Evolutionary conservation across 768 basidiomycete species (phyloP).

Genomic region (Tylopilus balloui): DNA sequence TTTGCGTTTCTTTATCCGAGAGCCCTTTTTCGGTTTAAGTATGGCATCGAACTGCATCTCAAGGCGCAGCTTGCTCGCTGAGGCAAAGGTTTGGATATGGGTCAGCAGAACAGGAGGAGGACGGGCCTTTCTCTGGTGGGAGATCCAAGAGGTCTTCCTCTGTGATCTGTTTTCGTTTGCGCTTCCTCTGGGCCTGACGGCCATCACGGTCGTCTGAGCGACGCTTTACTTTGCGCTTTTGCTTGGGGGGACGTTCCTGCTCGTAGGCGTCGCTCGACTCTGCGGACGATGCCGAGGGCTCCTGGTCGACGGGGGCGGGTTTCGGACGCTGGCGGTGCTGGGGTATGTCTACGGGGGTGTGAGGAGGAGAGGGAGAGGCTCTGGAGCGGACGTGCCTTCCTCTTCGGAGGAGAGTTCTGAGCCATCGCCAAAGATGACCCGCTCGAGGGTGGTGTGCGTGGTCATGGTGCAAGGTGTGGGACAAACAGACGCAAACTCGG

Average conservation of each 20-base stretch:
- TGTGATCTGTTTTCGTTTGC: slow-evolving; percentile 56
- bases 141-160: slow-evolving; percentile 66
- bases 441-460: slow-evolving; percentile 43
- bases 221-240: slow-evolving; percentile 24
- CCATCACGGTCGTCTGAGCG: slow-evolving; percentile 44
- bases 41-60: slow-evolving; percentile 87
- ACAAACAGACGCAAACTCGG: slow-evolving; percentile 18
- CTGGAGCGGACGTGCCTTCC: slow-evolving; percentile 35
- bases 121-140: slow-evolving; percentile 73
- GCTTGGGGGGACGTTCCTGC: slow-evolving; percentile 29
- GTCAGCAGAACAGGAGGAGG: background rate
- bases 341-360: slow-evolving; percentile 36
- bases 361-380: background rate
- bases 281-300: slow-evolving; percentile 33
- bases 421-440: slow-evolving; percentile 79
- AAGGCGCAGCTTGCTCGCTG: slow-evolving; percentile 73
- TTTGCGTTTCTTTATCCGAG: slow-evolving; percentile 63
- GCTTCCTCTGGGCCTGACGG: slow-evolving; percentile 43
- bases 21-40: slow-evolving; percentile 71
- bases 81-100: background rate
- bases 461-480: background rate
- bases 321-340: slow-evolving; percentile 38
- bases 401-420: slow-evolving; percentile 81
- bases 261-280: slow-evolving; percentile 55
- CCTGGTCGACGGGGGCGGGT: slow-evolving; percentile 32